Percentiles rank a stretch among this genome's conserved stretches.
Conservation (phyloP, 139 green algal genomes). For the Chlamydomonas applanata region DNA sequence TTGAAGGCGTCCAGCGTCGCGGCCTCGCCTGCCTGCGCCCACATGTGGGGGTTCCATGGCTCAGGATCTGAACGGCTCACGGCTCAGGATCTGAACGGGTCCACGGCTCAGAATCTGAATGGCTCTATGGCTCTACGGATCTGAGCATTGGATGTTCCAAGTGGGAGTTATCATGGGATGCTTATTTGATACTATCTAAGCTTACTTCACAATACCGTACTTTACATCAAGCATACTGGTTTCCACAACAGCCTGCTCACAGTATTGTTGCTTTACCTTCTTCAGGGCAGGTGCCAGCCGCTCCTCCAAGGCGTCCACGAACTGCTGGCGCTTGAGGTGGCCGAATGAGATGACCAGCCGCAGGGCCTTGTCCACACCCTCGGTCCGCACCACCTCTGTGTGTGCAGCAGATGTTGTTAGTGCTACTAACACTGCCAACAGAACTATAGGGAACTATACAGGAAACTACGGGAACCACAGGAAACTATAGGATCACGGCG, state of each 20-base stretch:
- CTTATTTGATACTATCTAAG: no score
- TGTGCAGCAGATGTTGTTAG: background rate
- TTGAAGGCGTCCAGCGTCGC: conserved; percentile 47
- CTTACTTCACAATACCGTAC: no score
- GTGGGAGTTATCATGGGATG: no score
- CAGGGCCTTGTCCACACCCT: conserved; percentile 57
- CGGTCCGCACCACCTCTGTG: conserved; percentile 38
- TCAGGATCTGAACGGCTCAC: no score
- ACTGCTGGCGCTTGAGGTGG: conserved; percentile 48
- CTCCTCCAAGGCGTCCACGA: conserved; percentile 60
- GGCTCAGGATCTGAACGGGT: no score
- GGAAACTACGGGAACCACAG: background rate
- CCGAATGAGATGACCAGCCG: conserved; percentile 67
- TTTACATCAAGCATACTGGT: background rate
- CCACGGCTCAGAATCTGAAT: no score
- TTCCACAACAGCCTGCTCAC: background rate
- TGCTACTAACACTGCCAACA: background rate
- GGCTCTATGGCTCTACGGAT: no score
- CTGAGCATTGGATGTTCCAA: no score
- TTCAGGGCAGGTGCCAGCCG: conserved; percentile 39
- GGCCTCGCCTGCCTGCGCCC: conserved; percentile 33
- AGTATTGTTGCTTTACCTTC: conserved; percentile 25
- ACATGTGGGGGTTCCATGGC: no score
- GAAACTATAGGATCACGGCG: no score
- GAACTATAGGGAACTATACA: background rate